A percentile compares a stretch with the other conserved stretches of the same genome.
phyloP scores from a whole-genome alignment of 2,329 filamentous ascomycete species.

The Sarocladium oryzae region DNA sequence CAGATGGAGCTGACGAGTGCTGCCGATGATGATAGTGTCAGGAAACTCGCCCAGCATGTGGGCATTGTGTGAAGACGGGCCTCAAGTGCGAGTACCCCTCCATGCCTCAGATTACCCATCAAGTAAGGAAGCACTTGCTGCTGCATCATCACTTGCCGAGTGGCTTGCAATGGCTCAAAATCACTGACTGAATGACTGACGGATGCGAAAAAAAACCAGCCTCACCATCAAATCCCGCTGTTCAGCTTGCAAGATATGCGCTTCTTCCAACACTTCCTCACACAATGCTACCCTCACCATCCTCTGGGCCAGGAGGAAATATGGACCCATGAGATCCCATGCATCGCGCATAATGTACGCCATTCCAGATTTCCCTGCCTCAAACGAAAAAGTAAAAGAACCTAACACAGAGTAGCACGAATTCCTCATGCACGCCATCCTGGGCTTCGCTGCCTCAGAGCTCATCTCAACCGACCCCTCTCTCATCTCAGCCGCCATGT shows the following conservation, averaged over 20 bases:
- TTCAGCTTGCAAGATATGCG: slow-evolving; percentile 61
- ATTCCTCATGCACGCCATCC: slow-evolving; percentile 64
- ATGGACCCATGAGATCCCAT: slow-evolving; percentile 62
- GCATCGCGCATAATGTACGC: slow-evolving; percentile 59
- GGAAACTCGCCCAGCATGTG: slow-evolving; percentile 57
- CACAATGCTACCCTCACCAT: slow-evolving; percentile 55
- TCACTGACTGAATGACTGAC: no score
- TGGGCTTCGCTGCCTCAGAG: slow-evolving; percentile 62
- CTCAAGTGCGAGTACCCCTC: slow-evolving; percentile 58
- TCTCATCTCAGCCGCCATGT: slow-evolving; percentile 52
- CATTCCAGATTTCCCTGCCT: slow-evolving; percentile 6
- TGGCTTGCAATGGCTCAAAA: no score
- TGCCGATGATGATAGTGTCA: no score
- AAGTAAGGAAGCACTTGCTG: slow-evolving; percentile 34
- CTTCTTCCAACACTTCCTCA: slow-evolving; percentile 61
- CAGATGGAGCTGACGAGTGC: no score
- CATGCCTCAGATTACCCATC: slow-evolving; percentile 42
- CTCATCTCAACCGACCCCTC: slow-evolving; percentile 45
- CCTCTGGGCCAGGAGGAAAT: slow-evolving; percentile 58
- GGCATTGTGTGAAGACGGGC: slow-evolving; percentile 56
- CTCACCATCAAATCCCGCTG: slow-evolving; percentile 50
- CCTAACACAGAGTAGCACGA: slow-evolving; percentile 39
- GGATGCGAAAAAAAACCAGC: slow-evolving; percentile 27
- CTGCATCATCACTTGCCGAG: no score
- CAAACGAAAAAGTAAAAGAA: no score